These are phyloP conservation scores for Hyaloscypha hepaticicola DNA, from an alignment of 495 filamentous ascomycete species.

Conservation along the genomic window DNA sequence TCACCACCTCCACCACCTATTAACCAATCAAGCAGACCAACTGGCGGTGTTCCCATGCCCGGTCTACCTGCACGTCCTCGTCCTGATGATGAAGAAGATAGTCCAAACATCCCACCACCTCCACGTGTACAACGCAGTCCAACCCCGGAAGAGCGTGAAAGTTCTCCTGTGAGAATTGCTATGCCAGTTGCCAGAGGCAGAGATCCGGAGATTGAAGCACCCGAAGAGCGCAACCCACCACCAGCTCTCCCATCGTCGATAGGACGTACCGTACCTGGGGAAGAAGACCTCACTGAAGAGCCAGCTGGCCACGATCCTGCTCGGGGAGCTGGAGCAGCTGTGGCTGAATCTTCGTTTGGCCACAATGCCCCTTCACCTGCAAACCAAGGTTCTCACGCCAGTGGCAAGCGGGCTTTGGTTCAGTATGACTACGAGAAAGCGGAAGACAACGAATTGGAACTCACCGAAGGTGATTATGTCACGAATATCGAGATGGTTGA, in stretches of 20 bases:
- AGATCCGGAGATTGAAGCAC: conserved; percentile 51
- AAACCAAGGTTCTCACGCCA: conserved; percentile 27
- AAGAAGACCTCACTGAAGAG: conserved; percentile 64
- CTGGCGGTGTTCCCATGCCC: conserved; percentile 65
- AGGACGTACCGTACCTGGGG: conserved; percentile 56
- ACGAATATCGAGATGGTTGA: conserved; percentile 99
- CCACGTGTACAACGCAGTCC: conserved; percentile 58
- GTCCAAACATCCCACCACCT: conserved; percentile 56
- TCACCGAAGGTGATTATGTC: conserved; percentile 86
- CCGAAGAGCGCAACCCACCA: conserved; percentile 40
- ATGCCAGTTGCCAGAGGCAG: conserved; percentile 73
- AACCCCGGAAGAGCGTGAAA: conserved; percentile 53
- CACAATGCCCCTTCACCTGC: conserved; percentile 29
- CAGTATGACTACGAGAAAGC: conserved; percentile 97
- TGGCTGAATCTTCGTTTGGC: conserved; percentile 41
- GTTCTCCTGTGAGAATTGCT: conserved; percentile 81
- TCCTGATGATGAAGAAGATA: conserved; percentile 47
- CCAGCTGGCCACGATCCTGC: conserved; percentile 59
- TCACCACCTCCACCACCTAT: conserved; percentile 56
- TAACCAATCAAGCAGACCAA: conserved; percentile 52
- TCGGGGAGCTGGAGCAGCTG: conserved; percentile 50
- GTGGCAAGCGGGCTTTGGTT: conserved; percentile 69
- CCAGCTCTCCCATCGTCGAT: conserved; percentile 57
- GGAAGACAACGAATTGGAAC: conserved; percentile 92
- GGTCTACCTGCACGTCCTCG: conserved; percentile 63